Conservation (phyloP, 805 yeast species). For the Cyberlindnera samutprakarnensis region DNA sequence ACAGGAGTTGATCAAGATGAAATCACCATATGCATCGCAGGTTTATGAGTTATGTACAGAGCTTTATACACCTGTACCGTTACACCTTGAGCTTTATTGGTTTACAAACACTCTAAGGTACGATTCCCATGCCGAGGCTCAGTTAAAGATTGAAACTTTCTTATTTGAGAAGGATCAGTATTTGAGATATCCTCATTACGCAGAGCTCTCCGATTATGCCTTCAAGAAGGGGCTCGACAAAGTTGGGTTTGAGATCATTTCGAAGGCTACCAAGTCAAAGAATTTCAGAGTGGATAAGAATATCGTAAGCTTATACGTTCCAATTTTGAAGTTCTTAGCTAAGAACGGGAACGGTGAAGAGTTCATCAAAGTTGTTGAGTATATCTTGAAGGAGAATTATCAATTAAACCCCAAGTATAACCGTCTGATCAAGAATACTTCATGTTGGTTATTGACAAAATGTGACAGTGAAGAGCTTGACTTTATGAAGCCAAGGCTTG, state of each 20-base stretch:
- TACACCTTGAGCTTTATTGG: conserved; percentile 10
- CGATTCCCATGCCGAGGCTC: neutral
- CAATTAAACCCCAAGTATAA: neutral
- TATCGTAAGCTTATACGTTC: conserved; percentile 5
- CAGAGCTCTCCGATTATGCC: conserved; percentile 6
- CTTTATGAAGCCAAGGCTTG: neutral
- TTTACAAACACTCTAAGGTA: conserved; percentile 3
- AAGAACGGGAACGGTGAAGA: neutral
- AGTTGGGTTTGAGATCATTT: neutral
- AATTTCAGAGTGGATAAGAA: conserved; percentile 1
- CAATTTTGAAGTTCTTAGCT: conserved; percentile 6
- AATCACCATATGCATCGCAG: conserved; percentile 7
- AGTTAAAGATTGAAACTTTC: conserved; percentile 5
- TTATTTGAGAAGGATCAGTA: conserved; percentile 1
- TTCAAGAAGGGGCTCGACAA: conserved; percentile 1
- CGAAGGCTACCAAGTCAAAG: conserved; percentile 8
- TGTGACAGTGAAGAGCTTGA: too few species aligned
- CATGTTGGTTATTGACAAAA: neutral
- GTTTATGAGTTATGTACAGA: conserved; percentile 12
- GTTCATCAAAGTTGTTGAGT: neutral
- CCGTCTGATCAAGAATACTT: neutral
- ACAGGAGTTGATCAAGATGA: conserved; percentile 5
- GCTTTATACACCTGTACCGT: conserved; percentile 7
- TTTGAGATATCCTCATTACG: conserved; percentile 5
- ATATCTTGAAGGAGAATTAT: neutral